These are phyloP conservation scores for Fraxinus ornus DNA, from an alignment of 305 asterid genomes.

Conservation along the genomic window DNA sequence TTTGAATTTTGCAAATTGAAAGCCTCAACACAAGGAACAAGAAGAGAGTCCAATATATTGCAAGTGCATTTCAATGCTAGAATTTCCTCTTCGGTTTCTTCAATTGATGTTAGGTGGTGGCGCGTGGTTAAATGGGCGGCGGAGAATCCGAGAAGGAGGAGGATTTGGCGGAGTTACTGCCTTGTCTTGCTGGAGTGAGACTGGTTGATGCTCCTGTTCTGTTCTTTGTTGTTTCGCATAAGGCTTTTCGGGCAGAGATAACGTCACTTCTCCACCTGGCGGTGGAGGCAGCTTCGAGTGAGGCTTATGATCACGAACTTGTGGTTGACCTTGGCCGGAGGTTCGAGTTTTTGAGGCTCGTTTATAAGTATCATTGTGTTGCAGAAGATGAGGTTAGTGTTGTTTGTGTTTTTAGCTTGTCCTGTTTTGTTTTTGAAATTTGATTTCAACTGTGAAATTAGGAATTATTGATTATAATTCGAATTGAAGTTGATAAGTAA, in stretches of 20 bases:
- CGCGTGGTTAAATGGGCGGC: constrained; percentile 47
- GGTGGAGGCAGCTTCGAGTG: constrained; percentile 48
- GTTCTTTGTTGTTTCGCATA: constrained; percentile 68
- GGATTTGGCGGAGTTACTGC: constrained; percentile 33
- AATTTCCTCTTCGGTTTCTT: constrained; percentile 51
- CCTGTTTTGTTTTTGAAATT: background rate
- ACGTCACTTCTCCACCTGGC: constrained; percentile 48
- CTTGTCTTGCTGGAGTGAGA: constrained; percentile 45
- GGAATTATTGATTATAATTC: constrained; percentile 10
- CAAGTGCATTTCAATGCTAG: constrained; percentile 37
- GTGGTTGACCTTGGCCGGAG: constrained; percentile 50
- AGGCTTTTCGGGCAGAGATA: constrained; percentile 71
- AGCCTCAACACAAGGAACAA: constrained; percentile 22
- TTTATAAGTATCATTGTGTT: constrained; percentile 61
- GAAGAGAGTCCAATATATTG: constrained; percentile 41
- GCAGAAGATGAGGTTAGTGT: constrained; percentile 87
- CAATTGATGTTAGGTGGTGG: constrained; percentile 36
- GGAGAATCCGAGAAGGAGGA: constrained; percentile 61
- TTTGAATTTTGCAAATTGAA: constrained; percentile 38
- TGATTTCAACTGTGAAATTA: background rate
- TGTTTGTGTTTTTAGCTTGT: background rate
- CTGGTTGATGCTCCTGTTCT: constrained; percentile 74
- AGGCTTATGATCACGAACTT: constrained; percentile 29
- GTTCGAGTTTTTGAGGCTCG: constrained; percentile 72
- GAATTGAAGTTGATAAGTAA: background rate